Evolutionary conservation across 768 basidiomycete genomes (phyloP), one percentile per base, ranked within the genome.

Genomic region (Dendrothele bispora): DNA sequence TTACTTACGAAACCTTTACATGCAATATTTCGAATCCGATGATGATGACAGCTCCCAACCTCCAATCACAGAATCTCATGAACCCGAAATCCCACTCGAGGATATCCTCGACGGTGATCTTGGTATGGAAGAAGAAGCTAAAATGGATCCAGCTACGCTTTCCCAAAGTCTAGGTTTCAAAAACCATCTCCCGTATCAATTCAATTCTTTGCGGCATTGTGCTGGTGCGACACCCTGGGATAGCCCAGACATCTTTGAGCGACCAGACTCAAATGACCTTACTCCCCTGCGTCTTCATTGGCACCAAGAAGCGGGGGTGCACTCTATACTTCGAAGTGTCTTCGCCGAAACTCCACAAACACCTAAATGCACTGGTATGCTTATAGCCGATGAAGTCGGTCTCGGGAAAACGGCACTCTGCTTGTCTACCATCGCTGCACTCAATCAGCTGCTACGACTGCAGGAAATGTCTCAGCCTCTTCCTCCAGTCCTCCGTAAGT

Each of bases 401-500:
- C 55, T 68, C 1, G 64, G 66, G 0, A 70, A 70, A 40, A 69
- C 66, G 0, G 50, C 57, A 5, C 61, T 61, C 25, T 36, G 61
- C 0, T 35, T 57, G 2, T 26, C 55, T 0, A 18, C 59, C 1
- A 47, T 65, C 3, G 59, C 56, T 0, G 61, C 61, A 38, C 39
- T 65, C 1, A 54, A 49, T 18, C 39, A 54, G 15, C 36, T 27
- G 7, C 48, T 56, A 24, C 36, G 5, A 15, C 20, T 50, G 3
- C 50, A 54, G 30, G 17, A 48, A 24, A 32, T 10, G 10, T 10
- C 10, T 10, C 10, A 32, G 30, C 10, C 30, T 32, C 30, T n/a
- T 32, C 30, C 30, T 10, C 30, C 30, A 32, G n/a, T 32, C n/a
- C 30, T 32, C 10, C 10, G 30, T 32, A 32, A 10, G 30, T 10